Percentiles rank a stretch among this genome's conserved stretches.
phyloP scores from a whole-genome alignment of 768 basidiomycete genomes.

The Boletus speciosus region DNA sequence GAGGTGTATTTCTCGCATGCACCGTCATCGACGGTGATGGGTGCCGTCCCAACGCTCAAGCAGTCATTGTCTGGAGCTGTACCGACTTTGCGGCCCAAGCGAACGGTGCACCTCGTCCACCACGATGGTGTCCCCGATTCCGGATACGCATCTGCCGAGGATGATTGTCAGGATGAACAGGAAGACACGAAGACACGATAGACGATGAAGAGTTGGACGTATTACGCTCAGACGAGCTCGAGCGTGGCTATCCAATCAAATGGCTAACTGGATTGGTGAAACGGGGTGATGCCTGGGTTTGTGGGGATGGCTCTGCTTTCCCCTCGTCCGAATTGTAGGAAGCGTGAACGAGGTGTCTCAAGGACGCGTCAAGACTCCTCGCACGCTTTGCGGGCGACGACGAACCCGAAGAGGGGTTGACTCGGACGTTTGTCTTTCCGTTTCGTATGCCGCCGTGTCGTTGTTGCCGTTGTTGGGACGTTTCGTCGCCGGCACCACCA shows the following conservation, averaged over 20 bases:
- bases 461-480: neutral
- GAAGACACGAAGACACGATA: conserved; percentile 5
- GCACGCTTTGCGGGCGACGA: conserved; percentile 45
- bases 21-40: conserved; percentile 4
- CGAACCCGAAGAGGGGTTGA: conserved; percentile 41
- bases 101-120: conserved; percentile 27
- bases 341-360: conserved; percentile 43
- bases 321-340: conserved; percentile 36
- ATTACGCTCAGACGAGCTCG: conserved; percentile 60
- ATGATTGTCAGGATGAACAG: conserved; percentile 44
- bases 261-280: conserved; percentile 74
- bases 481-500: neutral
- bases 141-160: conserved; percentile 74
- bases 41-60: conserved; percentile 20
- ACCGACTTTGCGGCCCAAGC: conserved; percentile 26
- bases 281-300: conserved; percentile 53
- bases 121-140: conserved; percentile 59
- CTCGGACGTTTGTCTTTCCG: conserved; percentile 53
- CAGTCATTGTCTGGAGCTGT: conserved; percentile 11
- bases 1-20: conserved; percentile 49
- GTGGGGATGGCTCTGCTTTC: conserved; percentile 11
- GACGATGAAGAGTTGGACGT: conserved; percentile 32
- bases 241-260: conserved; percentile 62
- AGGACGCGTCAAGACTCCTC: conserved; percentile 58
- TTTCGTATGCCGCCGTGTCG: conserved; percentile 11